Conservation (phyloP, 331 rosid genomes). For the Quercus lobata region DNA sequence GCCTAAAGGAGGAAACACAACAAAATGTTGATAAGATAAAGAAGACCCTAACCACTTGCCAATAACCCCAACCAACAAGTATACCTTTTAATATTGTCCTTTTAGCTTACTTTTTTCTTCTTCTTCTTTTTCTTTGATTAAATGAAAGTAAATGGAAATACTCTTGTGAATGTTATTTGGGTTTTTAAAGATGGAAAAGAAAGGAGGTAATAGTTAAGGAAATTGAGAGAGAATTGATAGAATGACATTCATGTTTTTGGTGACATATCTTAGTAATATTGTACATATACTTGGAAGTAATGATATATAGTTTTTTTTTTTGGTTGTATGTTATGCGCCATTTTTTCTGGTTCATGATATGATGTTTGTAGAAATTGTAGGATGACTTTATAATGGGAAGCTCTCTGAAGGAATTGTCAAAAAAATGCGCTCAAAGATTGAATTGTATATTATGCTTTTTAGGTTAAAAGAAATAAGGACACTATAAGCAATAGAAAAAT, state of each 20-base stretch:
- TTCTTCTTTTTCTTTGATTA: background rate
- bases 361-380: background rate
- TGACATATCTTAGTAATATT: background rate
- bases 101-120: background rate
- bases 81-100: background rate
- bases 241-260: constrained; percentile 3
- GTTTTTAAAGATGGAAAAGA: background rate
- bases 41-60: background rate
- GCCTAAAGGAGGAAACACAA: constrained; percentile 12
- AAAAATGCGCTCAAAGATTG: background rate
- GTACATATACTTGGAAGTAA: background rate
- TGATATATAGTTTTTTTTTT: constrained; percentile 8
- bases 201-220: background rate
- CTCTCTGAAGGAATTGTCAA: no score
- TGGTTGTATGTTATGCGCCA: background rate
- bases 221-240: background rate
- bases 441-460: background rate
- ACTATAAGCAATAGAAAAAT: no score
- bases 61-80: background rate
- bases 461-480: no score
- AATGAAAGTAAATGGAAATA: background rate
- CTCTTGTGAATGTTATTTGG: background rate
- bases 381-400: background rate
- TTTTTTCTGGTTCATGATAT: background rate
- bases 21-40: background rate